A percentile compares a stretch with the other conserved stretches of the same genome.
phyloP scores from a whole-genome alignment of 2,329 filamentous ascomycete genomes.

The Ilyonectria sp. region DNA sequence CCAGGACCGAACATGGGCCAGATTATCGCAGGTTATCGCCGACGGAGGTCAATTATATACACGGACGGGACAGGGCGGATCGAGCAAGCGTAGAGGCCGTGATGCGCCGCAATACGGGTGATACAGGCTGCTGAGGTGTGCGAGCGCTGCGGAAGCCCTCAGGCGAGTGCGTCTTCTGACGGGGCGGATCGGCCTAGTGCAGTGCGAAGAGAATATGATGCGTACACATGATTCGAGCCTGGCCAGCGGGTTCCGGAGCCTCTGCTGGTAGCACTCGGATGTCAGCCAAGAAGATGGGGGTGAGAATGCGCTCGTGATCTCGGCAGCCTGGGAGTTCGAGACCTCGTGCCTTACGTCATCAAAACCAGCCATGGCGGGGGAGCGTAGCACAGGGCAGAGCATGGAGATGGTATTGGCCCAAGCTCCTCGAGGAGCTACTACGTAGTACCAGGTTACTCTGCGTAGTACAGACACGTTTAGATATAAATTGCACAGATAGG shows the following conservation, averaged over 20 bases:
- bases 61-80: slow-evolving; percentile 4
- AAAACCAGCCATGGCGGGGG: slow-evolving; percentile 24
- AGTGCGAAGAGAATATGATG: slow-evolving; percentile 38
- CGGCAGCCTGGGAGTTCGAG: slow-evolving; percentile 24
- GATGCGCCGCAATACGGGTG: slow-evolving; percentile 18
- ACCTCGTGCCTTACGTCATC: slow-evolving; percentile 48
- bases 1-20: slow-evolving; percentile 62
- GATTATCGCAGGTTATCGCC: slow-evolving; percentile 54
- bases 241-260: slow-evolving; percentile 14
- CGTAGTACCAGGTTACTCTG: no score
- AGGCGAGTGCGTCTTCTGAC: slow-evolving; percentile 53
- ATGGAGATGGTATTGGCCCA: slow-evolving; percentile 19
- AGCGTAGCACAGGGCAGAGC: slow-evolving; percentile 1
- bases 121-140: slow-evolving; percentile 18
- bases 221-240: slow-evolving; percentile 44
- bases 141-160: slow-evolving; percentile 29
- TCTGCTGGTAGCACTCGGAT: slow-evolving; percentile 14
- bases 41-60: slow-evolving; percentile 27
- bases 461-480: neutral
- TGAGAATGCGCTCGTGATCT: slow-evolving; percentile 41
- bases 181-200: slow-evolving; percentile 41
- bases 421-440: slow-evolving; percentile 9
- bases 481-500: neutral
- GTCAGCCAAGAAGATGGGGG: slow-evolving; percentile 19
- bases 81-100: slow-evolving; percentile 28